A percentile compares a stretch with the other conserved stretches of the same genome.
Conservation (phyloP, 1,284 basidiomycete genomes). For the Apiotrichum domesticum region DNA sequence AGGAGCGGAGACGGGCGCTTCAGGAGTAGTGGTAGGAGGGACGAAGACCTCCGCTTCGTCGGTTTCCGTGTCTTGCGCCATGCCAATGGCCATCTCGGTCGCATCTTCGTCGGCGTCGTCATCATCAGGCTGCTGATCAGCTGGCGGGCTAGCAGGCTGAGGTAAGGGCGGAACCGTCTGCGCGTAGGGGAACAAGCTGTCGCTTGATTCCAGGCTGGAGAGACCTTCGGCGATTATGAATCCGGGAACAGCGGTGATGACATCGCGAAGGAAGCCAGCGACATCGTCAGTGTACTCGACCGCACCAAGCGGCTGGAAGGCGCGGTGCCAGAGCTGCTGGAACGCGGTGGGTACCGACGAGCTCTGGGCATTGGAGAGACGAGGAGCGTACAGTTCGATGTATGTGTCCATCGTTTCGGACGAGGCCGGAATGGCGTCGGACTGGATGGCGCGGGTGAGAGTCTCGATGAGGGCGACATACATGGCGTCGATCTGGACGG, state of each 20-base stretch:
- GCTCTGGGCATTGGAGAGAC: constrained; percentile 25
- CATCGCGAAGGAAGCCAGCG: constrained; percentile 27
- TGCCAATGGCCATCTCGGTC: background rate
- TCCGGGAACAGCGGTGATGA: constrained; percentile 30
- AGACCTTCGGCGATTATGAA: constrained; percentile 32
- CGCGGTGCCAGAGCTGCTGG: constrained; percentile 32
- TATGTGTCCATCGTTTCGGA: constrained; percentile 25
- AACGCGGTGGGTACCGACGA: constrained; percentile 27
- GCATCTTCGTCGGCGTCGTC: background rate
- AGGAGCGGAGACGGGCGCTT: background rate
- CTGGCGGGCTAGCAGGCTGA: background rate
- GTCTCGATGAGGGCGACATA: constrained; percentile 30
- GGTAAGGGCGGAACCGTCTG: background rate
- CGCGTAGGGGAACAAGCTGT: constrained; percentile 4
- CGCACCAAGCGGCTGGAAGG: constrained; percentile 21
- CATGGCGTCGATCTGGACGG: constrained; percentile 27
- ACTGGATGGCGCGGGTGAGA: constrained; percentile 21
- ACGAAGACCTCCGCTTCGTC: background rate
- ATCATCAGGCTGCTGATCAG: background rate
- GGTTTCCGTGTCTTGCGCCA: background rate
- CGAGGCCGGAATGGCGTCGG: constrained; percentile 14
- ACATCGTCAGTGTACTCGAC: constrained; percentile 30
- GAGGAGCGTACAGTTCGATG: constrained; percentile 33
- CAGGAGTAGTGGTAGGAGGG: background rate
- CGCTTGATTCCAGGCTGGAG: background rate